phyloP scores from a whole-genome alignment of 2,329 filamentous ascomycete species.

The Aureobasidium sp. region DNA sequence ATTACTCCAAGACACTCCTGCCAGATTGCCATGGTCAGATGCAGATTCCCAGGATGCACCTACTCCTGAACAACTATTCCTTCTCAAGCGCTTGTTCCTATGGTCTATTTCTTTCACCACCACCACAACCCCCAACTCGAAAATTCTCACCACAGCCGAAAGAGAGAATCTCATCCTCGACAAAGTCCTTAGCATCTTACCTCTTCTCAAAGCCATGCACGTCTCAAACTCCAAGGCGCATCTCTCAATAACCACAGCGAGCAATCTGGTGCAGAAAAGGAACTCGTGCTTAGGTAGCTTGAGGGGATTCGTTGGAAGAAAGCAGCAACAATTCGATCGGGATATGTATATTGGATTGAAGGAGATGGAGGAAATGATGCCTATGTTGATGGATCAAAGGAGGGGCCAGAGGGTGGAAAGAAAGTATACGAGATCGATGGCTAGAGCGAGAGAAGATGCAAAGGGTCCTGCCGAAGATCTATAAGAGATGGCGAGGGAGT shows the following conservation, averaged over 20 bases:
- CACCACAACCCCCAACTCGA: too few species aligned
- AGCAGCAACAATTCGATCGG: not conserved
- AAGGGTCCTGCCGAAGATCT: too few species aligned
- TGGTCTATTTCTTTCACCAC: not conserved
- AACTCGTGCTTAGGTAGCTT: not conserved
- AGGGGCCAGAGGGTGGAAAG: not conserved
- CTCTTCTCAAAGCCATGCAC: not conserved
- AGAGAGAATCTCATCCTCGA: not conserved
- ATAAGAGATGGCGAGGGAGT: too few species aligned
- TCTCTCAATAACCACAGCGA: not conserved
- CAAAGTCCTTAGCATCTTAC: not conserved
- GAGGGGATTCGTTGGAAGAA: too few species aligned
- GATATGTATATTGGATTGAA: not conserved
- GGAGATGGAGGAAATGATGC: not conserved
- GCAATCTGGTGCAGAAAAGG: not conserved
- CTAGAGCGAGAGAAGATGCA: not conserved
- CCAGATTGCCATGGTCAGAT: too few species aligned
- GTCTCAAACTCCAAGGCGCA: not conserved
- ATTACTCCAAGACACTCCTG: not conserved
- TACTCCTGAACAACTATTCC: not conserved
- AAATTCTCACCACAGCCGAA: not conserved
- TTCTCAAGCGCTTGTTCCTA: not conserved
- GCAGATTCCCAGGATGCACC: not conserved
- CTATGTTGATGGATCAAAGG: constrained; percentile 1
- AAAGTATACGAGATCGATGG: not conserved